Evolutionary conservation across 1,139 yeast species (phyloP).

Genomic region (Scheffersomyces insectosa): DNA sequence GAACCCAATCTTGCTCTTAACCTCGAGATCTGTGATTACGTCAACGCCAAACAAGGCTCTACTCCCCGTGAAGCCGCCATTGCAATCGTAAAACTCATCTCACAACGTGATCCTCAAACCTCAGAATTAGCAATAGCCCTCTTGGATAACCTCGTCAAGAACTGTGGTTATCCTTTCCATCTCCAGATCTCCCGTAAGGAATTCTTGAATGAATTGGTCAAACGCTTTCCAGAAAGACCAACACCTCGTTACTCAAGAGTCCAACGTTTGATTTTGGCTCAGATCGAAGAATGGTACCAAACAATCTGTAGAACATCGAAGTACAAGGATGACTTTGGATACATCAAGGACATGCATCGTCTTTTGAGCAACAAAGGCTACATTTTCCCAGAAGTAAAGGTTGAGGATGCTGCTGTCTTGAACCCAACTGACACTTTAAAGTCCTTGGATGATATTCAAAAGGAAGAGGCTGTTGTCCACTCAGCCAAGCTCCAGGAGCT

Average conservation of each 20-base stretch:
- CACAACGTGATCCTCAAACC: slow-evolving; percentile 81
- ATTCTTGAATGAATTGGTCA: slow-evolving; percentile 88
- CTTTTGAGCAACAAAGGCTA: slow-evolving; percentile 85
- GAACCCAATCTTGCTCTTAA: slow-evolving; percentile 91
- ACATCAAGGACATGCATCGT: slow-evolving; percentile 94
- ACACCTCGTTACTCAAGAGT: slow-evolving; percentile 82
- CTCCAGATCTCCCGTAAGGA: slow-evolving; percentile 93
- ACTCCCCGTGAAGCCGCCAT: slow-evolving; percentile 92
- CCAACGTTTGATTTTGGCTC: slow-evolving; percentile 82
- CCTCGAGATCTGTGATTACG: slow-evolving; percentile 88
- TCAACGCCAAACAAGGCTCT: slow-evolving; percentile 89
- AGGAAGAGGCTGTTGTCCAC: slow-evolving; percentile 90
- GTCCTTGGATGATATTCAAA: slow-evolving; percentile 85
- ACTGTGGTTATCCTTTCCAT: slow-evolving; percentile 97
- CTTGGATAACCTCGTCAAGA: slow-evolving; percentile 89
- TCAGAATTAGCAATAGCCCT: slow-evolving; percentile 56
- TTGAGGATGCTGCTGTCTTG: slow-evolving; percentile 90
- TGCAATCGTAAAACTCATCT: slow-evolving; percentile 82
- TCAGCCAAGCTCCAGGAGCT: slow-evolving; percentile 94
- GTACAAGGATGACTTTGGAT: slow-evolving; percentile 88
- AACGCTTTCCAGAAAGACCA: slow-evolving; percentile 92
- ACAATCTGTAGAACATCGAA: slow-evolving; percentile 89
- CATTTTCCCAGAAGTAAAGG: slow-evolving; percentile 85
- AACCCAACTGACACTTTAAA: slow-evolving; percentile 89
- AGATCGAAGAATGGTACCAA: slow-evolving; percentile 96